Conservation (phyloP, 73 alveolate species). For the Paramecium caudatum region DNA sequence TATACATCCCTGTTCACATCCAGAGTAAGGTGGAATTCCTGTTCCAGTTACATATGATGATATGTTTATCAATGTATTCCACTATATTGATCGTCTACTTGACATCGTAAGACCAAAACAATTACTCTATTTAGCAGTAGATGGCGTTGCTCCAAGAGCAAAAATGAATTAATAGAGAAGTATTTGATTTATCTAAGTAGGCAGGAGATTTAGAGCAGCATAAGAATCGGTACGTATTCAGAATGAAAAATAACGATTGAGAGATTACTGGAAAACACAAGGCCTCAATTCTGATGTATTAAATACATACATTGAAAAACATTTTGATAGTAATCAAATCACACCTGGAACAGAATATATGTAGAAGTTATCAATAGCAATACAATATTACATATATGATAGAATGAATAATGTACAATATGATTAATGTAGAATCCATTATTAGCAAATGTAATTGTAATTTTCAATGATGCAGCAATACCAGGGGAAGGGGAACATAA, state of each 20-base stretch:
- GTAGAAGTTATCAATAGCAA: constrained; percentile 50
- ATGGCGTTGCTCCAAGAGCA: constrained; percentile 99
- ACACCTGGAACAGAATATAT: constrained; percentile 74
- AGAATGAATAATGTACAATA: constrained; percentile 80
- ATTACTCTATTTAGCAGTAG: constrained; percentile 96
- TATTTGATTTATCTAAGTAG: constrained; percentile 78
- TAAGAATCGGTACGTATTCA: constrained; percentile 19
- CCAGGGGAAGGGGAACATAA: constrained; percentile 99
- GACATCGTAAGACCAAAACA: constrained; percentile 93
- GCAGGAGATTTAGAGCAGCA: constrained; percentile 15
- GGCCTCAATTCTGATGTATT: constrained; percentile 18
- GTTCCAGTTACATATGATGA: constrained; percentile 91
- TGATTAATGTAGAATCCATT: constrained; percentile 71
- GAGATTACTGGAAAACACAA: constrained; percentile 50
- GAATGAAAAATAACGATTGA: constrained; percentile 7
- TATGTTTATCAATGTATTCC: constrained; percentile 94
- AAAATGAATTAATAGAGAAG: constrained; percentile 99
- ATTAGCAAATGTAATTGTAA: constrained; percentile 88
- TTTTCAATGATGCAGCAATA: constrained; percentile 95
- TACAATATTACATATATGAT: constrained; percentile 86
- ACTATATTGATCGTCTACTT: constrained; percentile 90
- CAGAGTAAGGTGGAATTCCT: constrained; percentile 85
- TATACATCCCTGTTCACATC: constrained; percentile 98
- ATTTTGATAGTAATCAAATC: constrained; percentile 22
- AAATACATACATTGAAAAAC: neutral